These are phyloP conservation scores for Cladophialophora chaetospira DNA, from an alignment of 2,329 filamentous ascomycete genomes.

Conservation along the genomic window DNA sequence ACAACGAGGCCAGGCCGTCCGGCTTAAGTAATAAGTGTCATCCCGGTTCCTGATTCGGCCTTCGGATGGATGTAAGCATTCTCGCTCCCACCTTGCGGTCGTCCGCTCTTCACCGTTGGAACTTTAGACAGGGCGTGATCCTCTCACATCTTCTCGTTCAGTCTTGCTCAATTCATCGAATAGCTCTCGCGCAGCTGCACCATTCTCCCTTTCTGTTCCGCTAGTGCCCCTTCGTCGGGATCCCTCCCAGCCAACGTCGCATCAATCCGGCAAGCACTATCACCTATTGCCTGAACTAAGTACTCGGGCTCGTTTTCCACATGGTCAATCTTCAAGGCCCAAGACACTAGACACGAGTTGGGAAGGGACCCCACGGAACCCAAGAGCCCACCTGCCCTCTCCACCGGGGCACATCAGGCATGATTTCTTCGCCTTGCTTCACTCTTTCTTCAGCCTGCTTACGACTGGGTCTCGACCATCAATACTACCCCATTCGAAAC, in stretches of 20 bases:
- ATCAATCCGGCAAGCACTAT: not conserved
- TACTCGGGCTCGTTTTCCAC: not conserved
- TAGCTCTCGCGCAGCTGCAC: not conserved
- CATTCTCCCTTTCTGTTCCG: conserved; percentile 9
- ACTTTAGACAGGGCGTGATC: conserved; percentile 1
- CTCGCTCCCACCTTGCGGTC: not conserved
- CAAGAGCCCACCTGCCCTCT: not conserved
- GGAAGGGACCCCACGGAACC: conserved; percentile 2
- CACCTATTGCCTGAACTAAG: not conserved
- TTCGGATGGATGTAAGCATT: conserved; percentile 2
- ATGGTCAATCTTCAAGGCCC: not conserved
- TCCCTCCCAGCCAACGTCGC: not conserved
- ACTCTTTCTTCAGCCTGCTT: conserved; percentile 7
- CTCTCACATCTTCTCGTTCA: conserved; percentile 3
- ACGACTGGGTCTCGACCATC: conserved; percentile 5
- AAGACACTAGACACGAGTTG: not conserved
- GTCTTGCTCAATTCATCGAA: conserved; percentile 8
- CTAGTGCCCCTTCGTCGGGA: conserved; percentile 1
- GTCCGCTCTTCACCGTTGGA: conserved; percentile 12
- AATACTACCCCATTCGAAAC: conserved; percentile 4
- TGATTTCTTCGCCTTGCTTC: conserved; percentile 9
- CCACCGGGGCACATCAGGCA: not conserved
- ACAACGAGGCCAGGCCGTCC: not conserved
- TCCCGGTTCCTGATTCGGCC: too few relatives aligned
- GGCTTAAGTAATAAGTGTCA: conserved; percentile 2